Evolutionary conservation across 2,329 filamentous ascomycete genomes (phyloP), one percentile per base, ranked within the genome.

Genomic region (Stylonectria norvegica): DNA sequence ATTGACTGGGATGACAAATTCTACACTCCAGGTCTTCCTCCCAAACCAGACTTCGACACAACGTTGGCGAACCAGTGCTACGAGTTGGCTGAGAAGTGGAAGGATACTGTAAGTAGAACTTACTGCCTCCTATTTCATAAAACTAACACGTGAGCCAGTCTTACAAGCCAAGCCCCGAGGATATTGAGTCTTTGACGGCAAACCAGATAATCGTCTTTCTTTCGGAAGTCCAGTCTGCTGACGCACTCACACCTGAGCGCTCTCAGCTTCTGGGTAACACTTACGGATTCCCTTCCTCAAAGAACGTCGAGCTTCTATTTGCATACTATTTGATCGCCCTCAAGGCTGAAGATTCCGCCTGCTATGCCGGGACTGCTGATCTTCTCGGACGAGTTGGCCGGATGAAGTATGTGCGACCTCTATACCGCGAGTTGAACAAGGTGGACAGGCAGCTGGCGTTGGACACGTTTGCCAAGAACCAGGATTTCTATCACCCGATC

Each of bases 391-490:
- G 76, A 37, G 89, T 96, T 17, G 93, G 93, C 10, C 75, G 93
- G 42, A 97, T 98, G 93, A 97, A 97, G 76, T 97, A 91, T 65
- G 91, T 97, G 43, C 75, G 91, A 34, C 89, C 91, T 16, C 67
- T 97, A 58, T 96, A 85, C 69, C 77, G 85, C 46, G 76, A 79
- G 35, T 69, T 98, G 52, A 83, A 85, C 57, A 81, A 82, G 62
- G 79, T 86, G 27, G 84, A 96, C 66, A 72, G 79, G 33, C 70
- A 81, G 18, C 66, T 95, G 56, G 91, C 93, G 0, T 66, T 91
- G 38, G 72, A 81, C 61, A 95, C 90, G 0, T 96, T 95, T 66
- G 78, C 86, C 67, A 85, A 85, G 75, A 85, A 95, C 63, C 86
- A 78, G 66, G 83, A 89, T 48, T 97, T 97, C 60, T 98, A 97